phyloP scores from a whole-genome alignment of 805 yeast species.

The Candida corydali region DNA sequence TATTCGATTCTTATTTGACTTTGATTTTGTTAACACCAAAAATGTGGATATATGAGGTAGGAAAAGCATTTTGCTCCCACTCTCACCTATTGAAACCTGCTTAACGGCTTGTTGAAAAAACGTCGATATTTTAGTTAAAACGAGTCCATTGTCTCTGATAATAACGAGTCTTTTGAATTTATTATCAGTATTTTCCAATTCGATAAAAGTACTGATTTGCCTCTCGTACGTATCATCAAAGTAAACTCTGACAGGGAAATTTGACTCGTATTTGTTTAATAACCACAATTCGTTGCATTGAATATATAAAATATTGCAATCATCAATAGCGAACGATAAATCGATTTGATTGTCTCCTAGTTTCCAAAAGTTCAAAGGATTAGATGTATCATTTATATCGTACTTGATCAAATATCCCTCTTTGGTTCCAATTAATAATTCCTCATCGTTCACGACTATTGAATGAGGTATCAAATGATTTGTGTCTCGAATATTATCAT shows the following conservation, averaged over 20 bases:
- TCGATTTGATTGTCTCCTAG: slow-evolving; percentile 25
- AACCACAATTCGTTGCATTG: slow-evolving; percentile 29
- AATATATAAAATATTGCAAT: slow-evolving; percentile 18
- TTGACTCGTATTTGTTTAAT: slow-evolving; percentile 22
- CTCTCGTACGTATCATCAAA: slow-evolving; percentile 35
- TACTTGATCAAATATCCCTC: slow-evolving; percentile 26
- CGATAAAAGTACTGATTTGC: slow-evolving; percentile 13
- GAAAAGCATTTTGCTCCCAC: slow-evolving; percentile 28
- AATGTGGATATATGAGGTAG: slow-evolving; percentile 26
- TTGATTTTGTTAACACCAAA: slow-evolving; percentile 27
- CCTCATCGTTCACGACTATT: slow-evolving; percentile 6
- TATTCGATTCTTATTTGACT: slow-evolving; percentile 20
- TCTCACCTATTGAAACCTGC: slow-evolving; percentile 29
- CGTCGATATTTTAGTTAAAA: slow-evolving; percentile 21
- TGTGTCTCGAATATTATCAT: neutral
- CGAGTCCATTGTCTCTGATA: slow-evolving; percentile 35
- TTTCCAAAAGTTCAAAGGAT: slow-evolving; percentile 15
- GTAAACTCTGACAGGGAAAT: slow-evolving; percentile 25
- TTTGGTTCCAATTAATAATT: slow-evolving; percentile 26
- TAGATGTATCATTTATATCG: slow-evolving; percentile 6
- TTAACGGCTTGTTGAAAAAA: slow-evolving; percentile 20
- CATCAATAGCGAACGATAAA: slow-evolving; percentile 8
- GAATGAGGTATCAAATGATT: slow-evolving; percentile 19
- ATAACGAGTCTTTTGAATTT: slow-evolving; percentile 3
- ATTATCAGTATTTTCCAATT: neutral